Conservation (phyloP, 495 filamentous ascomycete genomes). For the Lasiosphaeria miniovina region DNA sequence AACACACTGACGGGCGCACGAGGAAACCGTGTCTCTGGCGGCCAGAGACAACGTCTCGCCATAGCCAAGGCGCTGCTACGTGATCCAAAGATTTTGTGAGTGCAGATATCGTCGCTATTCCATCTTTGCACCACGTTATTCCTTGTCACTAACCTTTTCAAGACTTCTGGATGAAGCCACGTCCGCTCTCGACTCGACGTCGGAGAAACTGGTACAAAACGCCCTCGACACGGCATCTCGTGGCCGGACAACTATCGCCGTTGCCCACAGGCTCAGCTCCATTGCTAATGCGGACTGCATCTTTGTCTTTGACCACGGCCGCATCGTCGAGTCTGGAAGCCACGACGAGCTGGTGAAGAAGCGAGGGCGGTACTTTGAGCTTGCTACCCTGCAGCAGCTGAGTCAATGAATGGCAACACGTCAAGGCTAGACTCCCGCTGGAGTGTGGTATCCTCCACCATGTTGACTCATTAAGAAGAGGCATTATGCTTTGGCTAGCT, state of each 20-base stretch:
- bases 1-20: neutral
- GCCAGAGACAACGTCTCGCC: neutral
- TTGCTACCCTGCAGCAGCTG: neutral
- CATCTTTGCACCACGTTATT: neutral
- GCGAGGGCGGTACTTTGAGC: neutral
- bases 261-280: neutral
- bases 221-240: slow-evolving; percentile 50
- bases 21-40: neutral
- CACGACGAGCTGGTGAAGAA: neutral
- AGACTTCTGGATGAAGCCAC: slow-evolving; percentile 81
- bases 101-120: neutral
- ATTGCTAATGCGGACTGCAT: neutral
- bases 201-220: slow-evolving; percentile 85
- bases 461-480: no score
- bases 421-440: no score
- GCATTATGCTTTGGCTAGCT: no score
- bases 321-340: neutral
- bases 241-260: neutral
- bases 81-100: neutral
- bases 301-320: neutral
- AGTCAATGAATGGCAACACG: neutral
- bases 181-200: slow-evolving; percentile 85
- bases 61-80: neutral
- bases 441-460: no score
- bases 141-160: neutral